A percentile compares a stretch with the other conserved stretches of the same genome.
Evolutionary conservation across 371 early-diverging fungal genomes (phyloP).

Genomic region (Cokeromyces recurvatus): DNA sequence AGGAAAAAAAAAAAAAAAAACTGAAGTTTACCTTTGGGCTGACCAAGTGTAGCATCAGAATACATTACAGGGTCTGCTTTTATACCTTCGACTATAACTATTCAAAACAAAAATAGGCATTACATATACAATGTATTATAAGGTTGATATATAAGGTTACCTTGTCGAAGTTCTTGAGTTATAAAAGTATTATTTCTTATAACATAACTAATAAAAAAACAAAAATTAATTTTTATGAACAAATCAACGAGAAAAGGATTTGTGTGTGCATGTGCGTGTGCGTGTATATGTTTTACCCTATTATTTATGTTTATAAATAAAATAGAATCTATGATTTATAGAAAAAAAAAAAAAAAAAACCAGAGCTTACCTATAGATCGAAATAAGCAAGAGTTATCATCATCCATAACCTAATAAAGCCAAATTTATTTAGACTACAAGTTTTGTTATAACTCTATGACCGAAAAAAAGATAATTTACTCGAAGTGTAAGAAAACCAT

Average conservation of each 20-base stretch:
- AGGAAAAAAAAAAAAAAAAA: neutral
- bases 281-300: too few species aligned
- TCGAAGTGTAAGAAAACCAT: slow-evolving; percentile 11
- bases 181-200: slow-evolving; percentile 22
- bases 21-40: slow-evolving; percentile 12
- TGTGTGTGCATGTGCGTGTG: too few species aligned
- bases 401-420: slow-evolving; percentile 38
- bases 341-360: neutral
- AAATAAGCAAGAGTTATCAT: slow-evolving; percentile 56
- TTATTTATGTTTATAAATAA: neutral
- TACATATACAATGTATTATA: neutral
- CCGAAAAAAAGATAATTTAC: neutral
- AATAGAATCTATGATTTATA: too few species aligned
- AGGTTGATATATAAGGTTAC: slow-evolving; percentile 16
- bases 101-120: neutral
- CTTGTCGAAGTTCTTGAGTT: slow-evolving; percentile 27
- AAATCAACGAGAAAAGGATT: too few species aligned
- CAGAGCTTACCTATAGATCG: slow-evolving; percentile 37
- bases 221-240: too few species aligned
- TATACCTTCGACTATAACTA: slow-evolving; percentile 15
- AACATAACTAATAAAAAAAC: slow-evolving; percentile 21
- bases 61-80: slow-evolving; percentile 15
- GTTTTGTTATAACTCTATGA: too few species aligned
- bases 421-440: too few species aligned
- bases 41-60: slow-evolving; percentile 17